Percentiles rank a stretch among this genome's conserved stretches.
Conservation (phyloP, 768 basidiomycete genomes). For the Suillus cothurnatus region DNA sequence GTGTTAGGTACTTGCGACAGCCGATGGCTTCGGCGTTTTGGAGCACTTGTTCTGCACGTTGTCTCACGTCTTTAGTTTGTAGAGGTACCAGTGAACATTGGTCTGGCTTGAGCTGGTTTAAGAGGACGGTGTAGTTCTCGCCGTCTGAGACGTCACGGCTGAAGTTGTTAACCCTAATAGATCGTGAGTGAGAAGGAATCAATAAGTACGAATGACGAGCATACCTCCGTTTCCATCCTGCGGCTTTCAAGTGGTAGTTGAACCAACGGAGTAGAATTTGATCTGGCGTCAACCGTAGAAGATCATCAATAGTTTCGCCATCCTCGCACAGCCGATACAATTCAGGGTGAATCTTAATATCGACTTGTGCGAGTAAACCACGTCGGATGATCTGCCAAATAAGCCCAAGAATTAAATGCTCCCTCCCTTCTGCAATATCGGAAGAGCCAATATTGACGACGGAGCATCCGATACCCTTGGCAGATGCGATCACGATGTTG, state of each 20-base stretch:
- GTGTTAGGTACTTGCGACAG: slow-evolving; percentile 94
- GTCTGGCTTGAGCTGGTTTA: slow-evolving; percentile 95
- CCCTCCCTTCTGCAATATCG: slow-evolving; percentile 90
- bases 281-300: slow-evolving; percentile 91
- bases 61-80: slow-evolving; percentile 78
- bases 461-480: slow-evolving; percentile 97
- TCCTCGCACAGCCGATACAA: slow-evolving; percentile 95
- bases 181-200: slow-evolving; percentile 7
- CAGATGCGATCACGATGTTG: slow-evolving; percentile 98
- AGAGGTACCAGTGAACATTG: slow-evolving; percentile 90
- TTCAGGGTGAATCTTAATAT: slow-evolving; percentile 98
- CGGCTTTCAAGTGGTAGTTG: slow-evolving; percentile 97
- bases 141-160: slow-evolving; percentile 96
- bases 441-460: slow-evolving; percentile 97
- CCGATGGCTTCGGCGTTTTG: slow-evolving; percentile 93
- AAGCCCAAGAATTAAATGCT: slow-evolving; percentile 95
- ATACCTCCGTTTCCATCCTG: slow-evolving; percentile 86
- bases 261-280: slow-evolving; percentile 99
- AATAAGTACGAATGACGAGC: not conserved
- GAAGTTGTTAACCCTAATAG: slow-evolving; percentile 91
- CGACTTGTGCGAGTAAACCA: slow-evolving; percentile 91
- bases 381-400: slow-evolving; percentile 99
- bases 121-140: slow-evolving; percentile 95
- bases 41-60: slow-evolving; percentile 91
- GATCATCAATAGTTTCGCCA: slow-evolving; percentile 95